These are phyloP conservation scores for Trichoderma gamsii DNA, from an alignment of 495 filamentous ascomycete species.

Conservation along the genomic window DNA sequence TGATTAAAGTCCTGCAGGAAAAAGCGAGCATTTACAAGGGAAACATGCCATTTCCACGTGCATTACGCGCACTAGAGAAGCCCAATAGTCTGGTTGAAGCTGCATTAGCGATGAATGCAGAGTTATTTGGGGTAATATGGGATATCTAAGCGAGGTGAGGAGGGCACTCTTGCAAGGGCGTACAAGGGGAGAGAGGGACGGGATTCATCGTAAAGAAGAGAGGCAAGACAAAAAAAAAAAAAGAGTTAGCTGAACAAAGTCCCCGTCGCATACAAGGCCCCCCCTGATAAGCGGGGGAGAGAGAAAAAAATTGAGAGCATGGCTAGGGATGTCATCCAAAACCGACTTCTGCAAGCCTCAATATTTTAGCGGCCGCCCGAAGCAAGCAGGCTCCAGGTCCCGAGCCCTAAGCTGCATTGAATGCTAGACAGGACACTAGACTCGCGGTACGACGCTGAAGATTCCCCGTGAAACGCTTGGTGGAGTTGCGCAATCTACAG, in stretches of 20 bases:
- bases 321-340: background rate
- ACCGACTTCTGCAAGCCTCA: background rate
- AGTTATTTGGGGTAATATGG: background rate
- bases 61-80: background rate
- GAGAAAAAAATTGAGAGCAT: background rate
- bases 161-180: too few relatives aligned
- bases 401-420: background rate
- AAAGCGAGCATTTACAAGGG: background rate
- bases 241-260: too few relatives aligned
- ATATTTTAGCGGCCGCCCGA: background rate
- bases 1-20: background rate
- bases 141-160: too few relatives aligned
- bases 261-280: too few relatives aligned
- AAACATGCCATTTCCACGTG: background rate
- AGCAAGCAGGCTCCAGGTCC: background rate
- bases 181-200: too few relatives aligned
- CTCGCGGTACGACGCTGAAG: background rate
- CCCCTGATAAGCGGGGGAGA: background rate
- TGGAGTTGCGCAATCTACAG: background rate
- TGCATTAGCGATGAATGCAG: background rate
- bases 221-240: too few relatives aligned
- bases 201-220: too few relatives aligned
- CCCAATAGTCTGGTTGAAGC: background rate
- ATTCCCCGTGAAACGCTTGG: background rate
- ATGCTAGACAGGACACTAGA: background rate